Base-by-base conservation (phyloP, 352 stramenopile species). In the Plasmopara viticola region DNA sequence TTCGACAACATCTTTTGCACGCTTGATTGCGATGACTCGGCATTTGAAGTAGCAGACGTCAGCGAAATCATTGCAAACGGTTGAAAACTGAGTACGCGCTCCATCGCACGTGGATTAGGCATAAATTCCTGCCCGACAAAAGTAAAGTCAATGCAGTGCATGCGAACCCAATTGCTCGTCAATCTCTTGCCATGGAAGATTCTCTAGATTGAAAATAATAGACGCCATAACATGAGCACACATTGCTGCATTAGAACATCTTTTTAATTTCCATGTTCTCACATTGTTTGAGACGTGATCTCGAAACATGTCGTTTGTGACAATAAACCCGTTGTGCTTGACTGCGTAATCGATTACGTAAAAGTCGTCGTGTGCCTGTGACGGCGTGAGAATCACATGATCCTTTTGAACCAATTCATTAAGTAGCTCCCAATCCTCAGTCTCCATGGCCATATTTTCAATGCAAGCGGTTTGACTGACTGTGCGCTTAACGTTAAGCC, bases 291-390 rank as follows among this genome's bases (percentile, higher is more conserved):
- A 57, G 6, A 95, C 66, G 41, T 94, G 84, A 59, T 96, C 86
- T n/a, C 87, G 79, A 53, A 94, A 96, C 76, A 95, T 90, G 64
- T 96, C 87, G 67, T 96, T 96, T 3, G 81, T 95, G 44, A 96
- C 85, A 44, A 96, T 83, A 51, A 92, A 91, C 15, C 84, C 84
- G 53, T 87, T 57, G 65, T 96, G 71, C 51, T 88, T 90, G 60
- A 88, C 78, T 4, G 86, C 84, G 56, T 96, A 96, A 59, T 91
- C 83, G 59, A 96, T 96, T 49, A 94, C 86, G 54, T 96, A 96
- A 34, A 78, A 95, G 60, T 96, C 87, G 44, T 96, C 87, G 54
- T 96, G 79, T 8, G 79, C 78, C 64, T 90, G 83, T 8, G 83
- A 87, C 30, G 80, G 83, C n/a, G 80, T 91, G 34, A 90, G 71